phyloP scores from a whole-genome alignment of 2,329 filamentous ascomycete species.

The Blastomyces percursus region DNA sequence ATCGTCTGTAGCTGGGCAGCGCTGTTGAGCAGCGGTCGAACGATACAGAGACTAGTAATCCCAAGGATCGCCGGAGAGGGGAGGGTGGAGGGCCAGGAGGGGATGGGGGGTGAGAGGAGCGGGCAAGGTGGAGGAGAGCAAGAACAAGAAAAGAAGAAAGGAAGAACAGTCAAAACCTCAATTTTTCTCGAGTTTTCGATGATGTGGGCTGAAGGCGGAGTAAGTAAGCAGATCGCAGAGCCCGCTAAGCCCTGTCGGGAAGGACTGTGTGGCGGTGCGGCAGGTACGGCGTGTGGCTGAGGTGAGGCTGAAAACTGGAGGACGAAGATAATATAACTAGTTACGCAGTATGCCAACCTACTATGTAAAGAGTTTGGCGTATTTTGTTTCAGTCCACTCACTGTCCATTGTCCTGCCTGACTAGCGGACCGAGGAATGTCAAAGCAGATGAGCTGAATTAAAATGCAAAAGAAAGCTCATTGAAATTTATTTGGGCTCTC shows the following conservation, averaged over 20 bases:
- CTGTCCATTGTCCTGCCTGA: too few relatives aligned
- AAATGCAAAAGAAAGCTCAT: background rate
- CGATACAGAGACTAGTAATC: background rate
- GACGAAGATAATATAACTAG: too few relatives aligned
- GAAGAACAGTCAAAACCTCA: background rate
- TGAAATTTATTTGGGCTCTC: background rate
- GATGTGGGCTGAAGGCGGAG: background rate
- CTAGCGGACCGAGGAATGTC: background rate
- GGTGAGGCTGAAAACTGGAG: too few relatives aligned
- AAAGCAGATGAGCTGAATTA: background rate
- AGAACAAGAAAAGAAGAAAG: background rate
- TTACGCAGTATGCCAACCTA: too few relatives aligned
- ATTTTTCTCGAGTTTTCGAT: background rate
- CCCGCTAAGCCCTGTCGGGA: background rate
- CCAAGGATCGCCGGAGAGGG: constrained; percentile 14
- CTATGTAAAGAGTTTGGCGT: too few relatives aligned
- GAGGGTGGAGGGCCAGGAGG: constrained; percentile 18
- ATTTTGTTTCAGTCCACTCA: too few relatives aligned
- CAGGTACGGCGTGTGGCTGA: background rate
- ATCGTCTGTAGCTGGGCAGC: background rate
- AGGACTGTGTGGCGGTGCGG: background rate
- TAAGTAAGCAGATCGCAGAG: background rate
- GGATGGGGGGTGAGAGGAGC: constrained; percentile 17
- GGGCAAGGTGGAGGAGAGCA: constrained; percentile 15
- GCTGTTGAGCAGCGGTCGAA: background rate